Base-by-base conservation (phyloP, 1,139 yeast species). In the Kodamaea suecica region DNA sequence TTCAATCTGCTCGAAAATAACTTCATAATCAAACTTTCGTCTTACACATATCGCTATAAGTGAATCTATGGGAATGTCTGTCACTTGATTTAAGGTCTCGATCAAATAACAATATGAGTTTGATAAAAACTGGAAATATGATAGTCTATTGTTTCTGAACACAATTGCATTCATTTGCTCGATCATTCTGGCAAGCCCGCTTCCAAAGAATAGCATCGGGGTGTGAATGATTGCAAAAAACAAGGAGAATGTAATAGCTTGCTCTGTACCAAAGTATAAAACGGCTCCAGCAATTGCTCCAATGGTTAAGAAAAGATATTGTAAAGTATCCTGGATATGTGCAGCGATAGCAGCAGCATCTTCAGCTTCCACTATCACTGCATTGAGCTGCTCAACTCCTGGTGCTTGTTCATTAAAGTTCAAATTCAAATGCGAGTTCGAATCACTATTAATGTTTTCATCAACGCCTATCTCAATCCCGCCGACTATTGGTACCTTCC, bases 181-280 rank as follows among this genome's bases (percentile, higher is more conserved):
- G 11, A 35, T 23, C 7, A 12, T 9, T 6, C n/a, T 15, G 8
- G 33, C 35, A 4, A 36, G 11, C 4, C 21, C 17, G 8, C 24
- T 30, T 20, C 38, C 41, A 23, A 33, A 35, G 8, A 35, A 13
- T 14, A 33, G 16, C 23, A 35, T 33, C 3, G 41, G 38, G 3
- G 24, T 14, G 12, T 38, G 38, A 15, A 23, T 17, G 5, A 38
- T 9, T 15, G 28, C 19, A 29, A 32, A 13, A 3, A 23, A 11
- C n/a, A 15, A 19, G 7, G 24, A 23, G 21, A 17, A 29, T n/a
- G 19, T 12, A 8, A 20, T 9, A 7, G 30, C 15, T 6, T 21
- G 3, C 3, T 24, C 33, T 14, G 12, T 12, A 5, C 33, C 39
- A 11, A 31, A n/a, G 5, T 29, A 17, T 4, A 32, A 7, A n/a